phyloP scores from a whole-genome alignment of 306 rosid species.

The Cucurbita pepo region DNA sequence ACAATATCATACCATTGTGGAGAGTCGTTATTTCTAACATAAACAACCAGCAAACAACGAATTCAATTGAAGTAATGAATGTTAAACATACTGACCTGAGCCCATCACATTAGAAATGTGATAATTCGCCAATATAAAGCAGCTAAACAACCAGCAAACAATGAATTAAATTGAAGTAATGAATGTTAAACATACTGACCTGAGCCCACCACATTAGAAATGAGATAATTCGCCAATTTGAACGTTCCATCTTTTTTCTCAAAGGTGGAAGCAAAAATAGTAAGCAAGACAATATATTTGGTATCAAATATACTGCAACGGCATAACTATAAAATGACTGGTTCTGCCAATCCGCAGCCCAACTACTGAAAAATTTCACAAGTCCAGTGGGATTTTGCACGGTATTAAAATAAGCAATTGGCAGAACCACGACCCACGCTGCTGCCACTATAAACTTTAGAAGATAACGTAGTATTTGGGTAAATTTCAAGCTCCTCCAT shows the following conservation, averaged over 20 bases:
- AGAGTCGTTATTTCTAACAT: no score
- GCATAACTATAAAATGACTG: conserved; percentile 59
- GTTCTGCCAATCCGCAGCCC: conserved; percentile 69
- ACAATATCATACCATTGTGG: no score
- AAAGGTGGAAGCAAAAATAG: conserved; percentile 83
- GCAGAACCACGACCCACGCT: conserved; percentile 76
- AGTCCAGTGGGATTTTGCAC: conserved; percentile 67
- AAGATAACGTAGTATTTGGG: conserved; percentile 73
- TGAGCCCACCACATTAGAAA: conserved; percentile 97
- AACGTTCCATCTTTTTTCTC: conserved; percentile 63
- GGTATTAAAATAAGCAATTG: conserved; percentile 62
- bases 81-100: conserved; percentile 53
- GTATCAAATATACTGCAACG: conserved; percentile 52
- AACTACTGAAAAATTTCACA: conserved; percentile 55
- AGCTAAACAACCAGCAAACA: neutral
- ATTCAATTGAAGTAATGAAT: conserved; percentile 2
- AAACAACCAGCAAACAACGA: neutral
- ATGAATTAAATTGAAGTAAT: neutral
- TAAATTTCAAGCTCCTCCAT: conserved; percentile 73
- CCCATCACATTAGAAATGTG: conserved; percentile 91
- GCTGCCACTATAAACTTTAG: conserved; percentile 75
- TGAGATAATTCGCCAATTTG: conserved; percentile 49
- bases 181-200: conserved; percentile 32
- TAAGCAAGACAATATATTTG: conserved; percentile 59
- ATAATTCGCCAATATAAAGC: conserved; percentile 21